A percentile compares a stretch with the other conserved stretches of the same genome.
These are phyloP conservation scores for Trifolium pratense DNA, from an alignment of 306 rosid genomes.

Conservation along the genomic window DNA sequence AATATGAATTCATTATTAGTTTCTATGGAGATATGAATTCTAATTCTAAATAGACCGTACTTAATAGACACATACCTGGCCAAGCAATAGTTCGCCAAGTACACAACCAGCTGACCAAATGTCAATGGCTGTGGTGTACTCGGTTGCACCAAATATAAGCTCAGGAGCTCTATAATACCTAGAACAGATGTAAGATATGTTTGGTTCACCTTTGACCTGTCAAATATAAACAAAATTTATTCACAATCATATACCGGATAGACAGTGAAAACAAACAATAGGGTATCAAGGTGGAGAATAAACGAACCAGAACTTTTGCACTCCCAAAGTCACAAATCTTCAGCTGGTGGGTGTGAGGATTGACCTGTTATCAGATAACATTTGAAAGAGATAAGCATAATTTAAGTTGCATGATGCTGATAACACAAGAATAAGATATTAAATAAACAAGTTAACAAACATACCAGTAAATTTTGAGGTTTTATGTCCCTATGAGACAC, in stretches of 20 bases:
- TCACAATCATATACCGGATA: background rate
- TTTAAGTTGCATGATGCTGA: conserved; percentile 26
- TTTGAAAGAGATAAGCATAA: conserved; percentile 19
- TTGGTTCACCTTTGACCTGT: conserved; percentile 88
- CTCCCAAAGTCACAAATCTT: conserved; percentile 92
- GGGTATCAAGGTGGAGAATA: conserved; percentile 7
- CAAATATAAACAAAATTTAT: conserved; percentile 34
- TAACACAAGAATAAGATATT: background rate
- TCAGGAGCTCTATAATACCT: conserved; percentile 94
- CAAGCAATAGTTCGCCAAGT: conserved; percentile 83
- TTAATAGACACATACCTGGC: conserved; percentile 63
- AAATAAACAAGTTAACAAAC: conserved; percentile 38
- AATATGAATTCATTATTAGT: conserved; percentile 39
- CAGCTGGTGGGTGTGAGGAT: conserved; percentile 84
- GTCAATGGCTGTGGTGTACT: conserved; percentile 86
- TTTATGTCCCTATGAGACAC: conserved; percentile 85
- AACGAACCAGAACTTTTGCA: conserved; percentile 88
- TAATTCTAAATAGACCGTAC: conserved; percentile 5
- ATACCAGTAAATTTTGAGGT: conserved; percentile 83
- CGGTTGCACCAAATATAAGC: conserved; percentile 90
- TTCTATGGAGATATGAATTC: conserved; percentile 24
- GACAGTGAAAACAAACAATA: conserved; percentile 3
- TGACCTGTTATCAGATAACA: conserved; percentile 61
- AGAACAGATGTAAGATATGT: conserved; percentile 90
- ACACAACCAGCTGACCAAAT: conserved; percentile 97